A percentile compares a stretch with the other conserved stretches of the same genome.
These are phyloP conservation scores for Eucalyptus globulus DNA, from an alignment of 345 rosid genomes.

Conservation along the genomic window DNA sequence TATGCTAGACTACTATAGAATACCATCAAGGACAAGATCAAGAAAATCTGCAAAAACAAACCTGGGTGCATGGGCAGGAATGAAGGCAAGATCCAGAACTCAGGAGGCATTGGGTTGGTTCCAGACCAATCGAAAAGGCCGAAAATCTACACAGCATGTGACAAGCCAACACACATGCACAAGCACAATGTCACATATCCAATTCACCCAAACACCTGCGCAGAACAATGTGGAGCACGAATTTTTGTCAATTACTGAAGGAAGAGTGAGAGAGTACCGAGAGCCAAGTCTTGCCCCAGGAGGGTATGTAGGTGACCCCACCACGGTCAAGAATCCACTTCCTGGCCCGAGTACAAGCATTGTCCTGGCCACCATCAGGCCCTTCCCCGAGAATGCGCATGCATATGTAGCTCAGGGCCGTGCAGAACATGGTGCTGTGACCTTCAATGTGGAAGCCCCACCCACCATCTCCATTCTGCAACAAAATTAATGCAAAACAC, in stretches of 20 bases:
- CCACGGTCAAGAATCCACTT: slow-evolving; percentile 19
- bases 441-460: slow-evolving; percentile 26
- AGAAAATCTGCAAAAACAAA: neutral
- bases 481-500: neutral
- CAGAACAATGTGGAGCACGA: neutral
- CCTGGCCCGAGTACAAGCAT: slow-evolving; percentile 12
- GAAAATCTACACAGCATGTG: neutral
- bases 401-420: slow-evolving; percentile 12
- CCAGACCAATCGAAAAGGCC: slow-evolving; percentile 12
- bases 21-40: neutral
- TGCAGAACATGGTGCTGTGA: slow-evolving; percentile 20
- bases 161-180: neutral
- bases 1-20: neutral
- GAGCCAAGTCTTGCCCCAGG: slow-evolving; percentile 34
- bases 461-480: slow-evolving; percentile 21
- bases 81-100: slow-evolving; percentile 17
- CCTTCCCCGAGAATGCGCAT: slow-evolving; percentile 24
- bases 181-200: neutral
- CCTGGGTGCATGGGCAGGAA: slow-evolving; percentile 20
- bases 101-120: slow-evolving; percentile 14
- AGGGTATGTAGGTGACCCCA: slow-evolving; percentile 9
- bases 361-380: slow-evolving; percentile 9
- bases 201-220: neutral
- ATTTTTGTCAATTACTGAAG: neutral
- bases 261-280: neutral